These are phyloP conservation scores for Hypoxylon sp. DNA, from an alignment of 2,329 filamentous ascomycete genomes.

Conservation along the genomic window DNA sequence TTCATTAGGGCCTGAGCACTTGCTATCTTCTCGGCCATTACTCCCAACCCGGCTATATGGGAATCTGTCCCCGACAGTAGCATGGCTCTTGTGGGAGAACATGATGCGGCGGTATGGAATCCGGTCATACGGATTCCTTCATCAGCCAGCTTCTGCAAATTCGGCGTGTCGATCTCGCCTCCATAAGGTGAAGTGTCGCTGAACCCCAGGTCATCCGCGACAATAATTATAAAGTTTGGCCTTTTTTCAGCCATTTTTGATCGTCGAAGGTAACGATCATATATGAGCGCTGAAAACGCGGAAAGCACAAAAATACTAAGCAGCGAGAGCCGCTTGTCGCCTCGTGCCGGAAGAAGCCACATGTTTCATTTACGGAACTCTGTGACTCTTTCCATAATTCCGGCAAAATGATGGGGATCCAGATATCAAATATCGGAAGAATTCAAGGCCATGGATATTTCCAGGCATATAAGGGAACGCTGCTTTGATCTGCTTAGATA, in stretches of 20 bases:
- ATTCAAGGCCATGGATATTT: conserved; percentile 33
- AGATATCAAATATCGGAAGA: conserved; percentile 36
- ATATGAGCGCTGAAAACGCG: conserved; percentile 30
- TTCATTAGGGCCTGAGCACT: conserved; percentile 10
- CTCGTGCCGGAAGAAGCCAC: conserved; percentile 33
- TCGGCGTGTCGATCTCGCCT: conserved; percentile 71
- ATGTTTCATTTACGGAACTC: conserved; percentile 20
- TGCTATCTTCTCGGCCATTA: conserved; percentile 60
- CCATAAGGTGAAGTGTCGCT: conserved; percentile 67
- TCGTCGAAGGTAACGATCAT: conserved; percentile 26
- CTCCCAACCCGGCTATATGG: conserved; percentile 65
- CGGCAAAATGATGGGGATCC: conserved; percentile 36
- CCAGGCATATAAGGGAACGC: conserved; percentile 20
- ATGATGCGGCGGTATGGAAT: conserved; percentile 72
- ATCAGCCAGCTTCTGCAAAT: conserved; percentile 66
- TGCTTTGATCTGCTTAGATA: not conserved
- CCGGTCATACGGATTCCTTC: conserved; percentile 70
- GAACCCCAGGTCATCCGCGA: conserved; percentile 62
- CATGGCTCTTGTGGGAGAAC: conserved; percentile 73
- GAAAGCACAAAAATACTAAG: conserved; percentile 30
- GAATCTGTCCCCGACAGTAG: conserved; percentile 72
- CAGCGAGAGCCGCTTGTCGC: conserved; percentile 16
- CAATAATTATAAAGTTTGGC: conserved; percentile 63
- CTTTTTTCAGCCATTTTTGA: conserved; percentile 47
- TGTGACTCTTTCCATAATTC: conserved; percentile 27